Percentiles rank a stretch among this genome's conserved stretches.
These are phyloP conservation scores for Dichotomopilus funicola DNA, from an alignment of 2,329 filamentous ascomycete genomes.

Conservation along the genomic window DNA sequence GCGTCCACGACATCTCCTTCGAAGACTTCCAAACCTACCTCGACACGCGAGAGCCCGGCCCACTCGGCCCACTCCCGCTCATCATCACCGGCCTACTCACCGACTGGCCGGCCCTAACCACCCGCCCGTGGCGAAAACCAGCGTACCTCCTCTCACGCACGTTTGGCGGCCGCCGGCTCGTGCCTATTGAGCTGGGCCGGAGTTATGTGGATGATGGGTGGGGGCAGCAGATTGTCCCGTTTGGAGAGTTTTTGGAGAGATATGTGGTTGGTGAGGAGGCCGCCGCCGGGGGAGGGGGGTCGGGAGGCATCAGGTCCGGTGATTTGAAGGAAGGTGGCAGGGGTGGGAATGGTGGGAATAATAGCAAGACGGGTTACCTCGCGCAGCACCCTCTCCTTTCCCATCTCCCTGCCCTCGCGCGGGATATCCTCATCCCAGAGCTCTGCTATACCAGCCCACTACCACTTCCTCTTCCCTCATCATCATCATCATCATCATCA, in stretches of 20 bases:
- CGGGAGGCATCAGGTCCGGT: too few relatives aligned
- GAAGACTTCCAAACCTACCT: slow-evolving; percentile 58
- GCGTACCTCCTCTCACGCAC: slow-evolving; percentile 69
- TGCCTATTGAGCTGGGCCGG: slow-evolving; percentile 78
- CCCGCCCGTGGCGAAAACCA: slow-evolving; percentile 63
- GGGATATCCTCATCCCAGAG: slow-evolving; percentile 75
- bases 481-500: too few relatives aligned
- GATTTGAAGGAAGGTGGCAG: too few relatives aligned
- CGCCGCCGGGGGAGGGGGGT: too few relatives aligned
- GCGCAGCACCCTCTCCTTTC: slow-evolving; percentile 84
- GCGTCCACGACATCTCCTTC: slow-evolving; percentile 43
- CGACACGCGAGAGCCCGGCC: slow-evolving; percentile 26
- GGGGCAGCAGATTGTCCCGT: slow-evolving; percentile 74
- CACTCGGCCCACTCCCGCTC: slow-evolving; percentile 50
- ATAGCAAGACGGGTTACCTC: slow-evolving; percentile 60
- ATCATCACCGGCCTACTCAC: slow-evolving; percentile 60
- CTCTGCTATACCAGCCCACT: slow-evolving; percentile 72
- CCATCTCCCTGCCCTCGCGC: slow-evolving; percentile 70
- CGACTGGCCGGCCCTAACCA: slow-evolving; percentile 70
- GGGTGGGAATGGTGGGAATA: background rate
- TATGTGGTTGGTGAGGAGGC: slow-evolving; percentile 48
- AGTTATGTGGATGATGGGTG: slow-evolving; percentile 83
- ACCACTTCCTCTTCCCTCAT: slow-evolving; percentile 40
- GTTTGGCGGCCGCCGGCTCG: slow-evolving; percentile 67
- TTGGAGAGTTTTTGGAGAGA: slow-evolving; percentile 59